Base-by-base conservation (phyloP, 1,139 yeast genomes). In the Blastobotrys apis region DNA sequence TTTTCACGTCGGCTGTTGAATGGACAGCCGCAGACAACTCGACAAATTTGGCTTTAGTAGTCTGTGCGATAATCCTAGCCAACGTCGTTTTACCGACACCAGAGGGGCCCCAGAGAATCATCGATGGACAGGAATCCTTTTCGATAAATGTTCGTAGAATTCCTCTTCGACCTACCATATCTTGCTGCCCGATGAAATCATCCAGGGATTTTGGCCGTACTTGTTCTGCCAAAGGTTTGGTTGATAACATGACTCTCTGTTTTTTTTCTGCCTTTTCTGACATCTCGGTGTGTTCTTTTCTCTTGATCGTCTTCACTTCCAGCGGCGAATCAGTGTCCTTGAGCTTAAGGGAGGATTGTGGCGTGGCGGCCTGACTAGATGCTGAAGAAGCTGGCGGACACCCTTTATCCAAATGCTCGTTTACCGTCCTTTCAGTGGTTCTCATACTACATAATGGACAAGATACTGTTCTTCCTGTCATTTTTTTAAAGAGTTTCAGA, bases 91-190 rank as follows among this genome's bases (percentile, higher is more conserved):
- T 92, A 0, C 99, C 99, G 15, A 67, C 92, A 0, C 97, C 97
- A 0, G 97, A 95, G 1, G 85, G 85, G 0, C 99, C 99, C 97
- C 97, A 92, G 12, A 92, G 68, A 5, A 92, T 79, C 69, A 92
- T 76, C 0, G 97, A 88, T 0, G 97, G 97, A 1, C 68, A 57
- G 8, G 53, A 45, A 80, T 77, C 52, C 66, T 75, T 64, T 30
- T 73, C 72, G 1, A 92, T 76, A 45, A 86, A 81, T 39, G 82
- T 80, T 35, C 85, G 70, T 13, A 94, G 64, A 0, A 87, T 66
- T 0, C 97, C 97, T 16, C 75, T 68, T 5, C 74, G 71, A 0
- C 94, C 95, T 1, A 92, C 77, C 13, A 92, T 65, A 61, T 86
- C 90, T 43, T 78, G 77, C 62, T 92, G 97, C 0, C 99, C 99